These are phyloP conservation scores for Lupinus albus DNA, from an alignment of 306 rosid species.

Conservation along the genomic window DNA sequence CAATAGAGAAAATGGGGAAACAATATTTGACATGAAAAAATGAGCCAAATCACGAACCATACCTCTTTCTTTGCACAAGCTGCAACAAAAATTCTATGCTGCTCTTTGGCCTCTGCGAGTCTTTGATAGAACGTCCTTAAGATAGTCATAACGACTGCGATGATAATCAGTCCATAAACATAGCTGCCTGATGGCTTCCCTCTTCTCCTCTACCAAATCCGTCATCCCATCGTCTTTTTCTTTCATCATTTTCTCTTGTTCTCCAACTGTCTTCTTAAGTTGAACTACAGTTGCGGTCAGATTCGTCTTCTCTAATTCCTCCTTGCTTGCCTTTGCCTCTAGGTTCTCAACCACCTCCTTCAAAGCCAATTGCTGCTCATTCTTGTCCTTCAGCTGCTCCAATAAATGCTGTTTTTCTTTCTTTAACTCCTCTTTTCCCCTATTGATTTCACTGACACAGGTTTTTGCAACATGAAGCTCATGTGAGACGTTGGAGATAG, in stretches of 20 bases:
- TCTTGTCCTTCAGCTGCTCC: slow-evolving; percentile 54
- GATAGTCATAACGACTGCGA: slow-evolving; percentile 68
- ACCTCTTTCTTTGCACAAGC: slow-evolving; percentile 36
- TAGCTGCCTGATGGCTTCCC: slow-evolving; percentile 91
- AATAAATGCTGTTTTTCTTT: slow-evolving; percentile 46
- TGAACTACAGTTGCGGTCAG: slow-evolving; percentile 54
- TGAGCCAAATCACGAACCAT: slow-evolving; percentile 29
- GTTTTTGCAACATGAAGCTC: slow-evolving; percentile 66
- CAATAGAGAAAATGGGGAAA: slow-evolving; percentile 19
- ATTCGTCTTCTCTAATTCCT: slow-evolving; percentile 61
- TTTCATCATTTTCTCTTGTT: slow-evolving; percentile 66
- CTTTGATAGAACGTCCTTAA: slow-evolving; percentile 69
- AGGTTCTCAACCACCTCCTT: slow-evolving; percentile 54
- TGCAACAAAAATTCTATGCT: slow-evolving; percentile 37
- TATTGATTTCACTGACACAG: slow-evolving; percentile 48
- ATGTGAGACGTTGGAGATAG: slow-evolving; percentile 48
- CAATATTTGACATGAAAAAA: slow-evolving; percentile 40
- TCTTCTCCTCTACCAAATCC: slow-evolving; percentile 84
- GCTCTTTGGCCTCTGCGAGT: slow-evolving; percentile 64
- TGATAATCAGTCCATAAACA: slow-evolving; percentile 94
- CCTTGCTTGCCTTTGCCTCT: slow-evolving; percentile 59
- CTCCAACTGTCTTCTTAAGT: slow-evolving; percentile 67
- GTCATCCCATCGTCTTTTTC: slow-evolving; percentile 66
- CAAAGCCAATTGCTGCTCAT: slow-evolving; percentile 45
- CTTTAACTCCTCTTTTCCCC: slow-evolving; percentile 53